These are phyloP conservation scores for Macrophomina tecta DNA, from an alignment of 2,329 filamentous ascomycete genomes.

Conservation along the genomic window DNA sequence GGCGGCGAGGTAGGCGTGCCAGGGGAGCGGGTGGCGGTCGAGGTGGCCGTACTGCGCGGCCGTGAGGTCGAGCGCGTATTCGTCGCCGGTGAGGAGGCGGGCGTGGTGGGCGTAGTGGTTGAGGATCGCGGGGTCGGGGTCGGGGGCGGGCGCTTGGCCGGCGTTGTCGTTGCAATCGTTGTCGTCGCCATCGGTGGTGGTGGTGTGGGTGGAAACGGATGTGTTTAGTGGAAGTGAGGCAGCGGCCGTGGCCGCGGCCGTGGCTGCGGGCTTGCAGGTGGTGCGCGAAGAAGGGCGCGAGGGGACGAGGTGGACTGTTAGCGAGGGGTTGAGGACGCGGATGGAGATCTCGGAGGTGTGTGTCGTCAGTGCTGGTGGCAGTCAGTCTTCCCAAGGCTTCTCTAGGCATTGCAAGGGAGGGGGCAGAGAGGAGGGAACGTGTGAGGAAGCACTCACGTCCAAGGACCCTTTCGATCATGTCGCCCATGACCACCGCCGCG, in stretches of 20 bases:
- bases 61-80: constrained; percentile 12
- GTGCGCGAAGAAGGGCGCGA: background rate
- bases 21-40: background rate
- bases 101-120: constrained; percentile 1
- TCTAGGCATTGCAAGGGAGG: background rate
- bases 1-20: background rate
- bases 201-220: too few species aligned
- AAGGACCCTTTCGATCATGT: background rate
- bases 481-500: background rate
- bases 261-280: too few species aligned
- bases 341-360: background rate
- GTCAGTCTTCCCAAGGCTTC: background rate
- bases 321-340: background rate
- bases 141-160: background rate
- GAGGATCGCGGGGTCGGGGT: background rate
- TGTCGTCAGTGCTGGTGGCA: background rate
- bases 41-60: constrained; percentile 10
- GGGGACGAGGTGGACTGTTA: background rate
- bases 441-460: background rate
- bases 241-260: too few species aligned
- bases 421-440: background rate
- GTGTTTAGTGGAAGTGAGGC: too few species aligned
- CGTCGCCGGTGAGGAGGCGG: background rate
- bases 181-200: too few species aligned
- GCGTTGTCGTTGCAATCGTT: background rate